Percentiles rank a stretch among this genome's conserved stretches.
Conservation (phyloP, 768 basidiomycete species). For the Lepiota brunneoincarnata region DNA sequence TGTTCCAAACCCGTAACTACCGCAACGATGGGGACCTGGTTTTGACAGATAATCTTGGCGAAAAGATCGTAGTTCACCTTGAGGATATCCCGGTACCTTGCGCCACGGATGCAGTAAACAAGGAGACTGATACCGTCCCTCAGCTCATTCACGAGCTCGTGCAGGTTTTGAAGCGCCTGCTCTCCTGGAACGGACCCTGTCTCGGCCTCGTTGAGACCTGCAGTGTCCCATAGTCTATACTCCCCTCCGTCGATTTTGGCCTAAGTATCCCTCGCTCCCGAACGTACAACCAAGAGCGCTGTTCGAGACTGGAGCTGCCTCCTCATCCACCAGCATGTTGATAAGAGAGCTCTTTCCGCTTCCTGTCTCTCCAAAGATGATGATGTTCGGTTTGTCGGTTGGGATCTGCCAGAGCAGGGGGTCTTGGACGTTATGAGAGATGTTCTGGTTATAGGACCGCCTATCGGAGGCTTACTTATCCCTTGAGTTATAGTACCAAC, state of each 20-base stretch:
- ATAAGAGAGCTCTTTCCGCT: constrained; percentile 40
- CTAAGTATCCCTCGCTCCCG: constrained; percentile 20
- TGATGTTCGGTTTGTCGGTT: constrained; percentile 20
- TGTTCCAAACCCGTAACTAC: constrained; percentile 13
- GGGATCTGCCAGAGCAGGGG: too few species aligned
- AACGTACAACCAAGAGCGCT: constrained; percentile 34
- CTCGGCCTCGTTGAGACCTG: constrained; percentile 36
- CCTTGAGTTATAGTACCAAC: too few species aligned
- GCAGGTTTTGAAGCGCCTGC: constrained; percentile 22
- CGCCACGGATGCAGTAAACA: constrained; percentile 26
- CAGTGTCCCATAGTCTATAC: constrained; percentile 35
- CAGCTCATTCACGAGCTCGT: constrained; percentile 30
- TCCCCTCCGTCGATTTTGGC: constrained; percentile 20
- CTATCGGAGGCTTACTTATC: too few species aligned
- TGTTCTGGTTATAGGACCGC: too few species aligned
- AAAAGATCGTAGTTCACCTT: constrained; percentile 14
- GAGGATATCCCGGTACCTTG: constrained; percentile 11
- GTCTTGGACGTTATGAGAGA: too few species aligned
- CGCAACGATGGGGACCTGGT: constrained; percentile 6
- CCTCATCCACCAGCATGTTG: constrained; percentile 32
- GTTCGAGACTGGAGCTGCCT: constrained; percentile 28
- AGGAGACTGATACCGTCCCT: constrained; percentile 36
- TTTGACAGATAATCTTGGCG: constrained; percentile 5
- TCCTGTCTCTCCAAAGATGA: constrained; percentile 41
- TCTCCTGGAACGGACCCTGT: constrained; percentile 17